Evolutionary conservation across 148 eudicot species (phyloP).

Genomic region (Rhododendron henanense): DNA sequence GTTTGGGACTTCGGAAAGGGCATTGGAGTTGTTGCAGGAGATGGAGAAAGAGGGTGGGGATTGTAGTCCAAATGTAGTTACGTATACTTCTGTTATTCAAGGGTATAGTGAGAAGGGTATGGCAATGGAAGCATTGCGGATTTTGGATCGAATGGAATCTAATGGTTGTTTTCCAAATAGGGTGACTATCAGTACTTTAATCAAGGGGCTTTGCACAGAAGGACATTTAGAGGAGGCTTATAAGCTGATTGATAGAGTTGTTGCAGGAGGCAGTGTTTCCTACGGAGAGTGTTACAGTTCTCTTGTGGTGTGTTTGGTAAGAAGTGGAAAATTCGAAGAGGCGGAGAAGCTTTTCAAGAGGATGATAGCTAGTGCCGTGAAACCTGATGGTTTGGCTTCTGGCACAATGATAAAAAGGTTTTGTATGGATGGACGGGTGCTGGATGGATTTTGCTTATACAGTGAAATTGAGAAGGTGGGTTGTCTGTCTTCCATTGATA

Average conservation of each 20-base stretch:
- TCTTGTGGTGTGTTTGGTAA: slow-evolving; percentile 45
- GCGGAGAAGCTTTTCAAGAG: slow-evolving; percentile 57
- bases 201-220: slow-evolving; percentile 59
- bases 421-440: slow-evolving; percentile 43
- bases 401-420: slow-evolving; percentile 43
- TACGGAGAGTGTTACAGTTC: slow-evolving; percentile 57
- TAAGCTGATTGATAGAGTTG: slow-evolving; percentile 43
- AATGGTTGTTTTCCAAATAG: slow-evolving; percentile 56
- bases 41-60: slow-evolving; percentile 74
- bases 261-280: slow-evolving; percentile 36
- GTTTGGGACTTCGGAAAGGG: slow-evolving; percentile 52
- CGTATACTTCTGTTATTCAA: slow-evolving; percentile 65
- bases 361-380: slow-evolving; percentile 53
- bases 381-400: slow-evolving; percentile 61
- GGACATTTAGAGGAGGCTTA: slow-evolving; percentile 53
- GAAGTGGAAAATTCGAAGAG: slow-evolving; percentile 44
- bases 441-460: slow-evolving; percentile 56
- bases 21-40: slow-evolving; percentile 53
- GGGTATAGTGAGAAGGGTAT: slow-evolving; percentile 52
- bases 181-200: slow-evolving; percentile 49
- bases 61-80: slow-evolving; percentile 62
- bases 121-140: slow-evolving; percentile 46
- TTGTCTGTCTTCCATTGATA: slow-evolving; percentile 41
- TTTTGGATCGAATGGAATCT: slow-evolving; percentile 61
- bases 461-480: slow-evolving; percentile 45